A percentile compares a stretch with the other conserved stretches of the same genome.
Conservation (phyloP, 768 basidiomycete species). For the Hortiboletus campestris region DNA sequence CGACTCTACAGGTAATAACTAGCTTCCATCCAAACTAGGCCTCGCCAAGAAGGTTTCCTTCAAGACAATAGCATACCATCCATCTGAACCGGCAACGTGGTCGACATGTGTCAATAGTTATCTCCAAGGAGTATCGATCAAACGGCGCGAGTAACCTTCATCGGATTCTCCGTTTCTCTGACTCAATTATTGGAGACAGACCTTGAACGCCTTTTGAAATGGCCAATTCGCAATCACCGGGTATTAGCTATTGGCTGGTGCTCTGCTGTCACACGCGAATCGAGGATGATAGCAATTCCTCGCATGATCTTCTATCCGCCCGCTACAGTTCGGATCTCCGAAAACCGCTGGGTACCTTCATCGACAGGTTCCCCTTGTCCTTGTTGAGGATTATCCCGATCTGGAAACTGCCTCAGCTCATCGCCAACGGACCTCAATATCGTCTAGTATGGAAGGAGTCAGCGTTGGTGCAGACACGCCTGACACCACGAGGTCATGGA, state of each 20-base stretch:
- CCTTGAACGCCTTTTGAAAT: neutral
- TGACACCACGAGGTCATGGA: constrained; percentile 21
- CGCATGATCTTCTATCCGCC: neutral
- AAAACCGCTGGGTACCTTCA: neutral
- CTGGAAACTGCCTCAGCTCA: constrained; percentile 2
- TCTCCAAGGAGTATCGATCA: constrained; percentile 12
- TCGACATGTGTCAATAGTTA: constrained; percentile 12
- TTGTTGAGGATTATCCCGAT: constrained; percentile 5
- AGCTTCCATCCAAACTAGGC: neutral
- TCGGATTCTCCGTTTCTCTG: neutral
- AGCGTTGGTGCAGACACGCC: constrained; percentile 1
- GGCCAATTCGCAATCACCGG: neutral
- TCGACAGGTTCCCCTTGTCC: neutral
- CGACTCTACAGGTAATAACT: neutral
- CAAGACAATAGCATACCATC: neutral
- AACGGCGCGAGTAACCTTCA: neutral
- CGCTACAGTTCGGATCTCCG: constrained; percentile 3
- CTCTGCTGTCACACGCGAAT: neutral
- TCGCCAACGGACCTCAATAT: constrained; percentile 13
- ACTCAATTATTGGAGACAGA: neutral
- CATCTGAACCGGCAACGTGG: constrained; percentile 12
- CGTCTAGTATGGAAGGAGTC: constrained; percentile 22
- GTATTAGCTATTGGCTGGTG: neutral
- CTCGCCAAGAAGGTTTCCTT: constrained; percentile 5
- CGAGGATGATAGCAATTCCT: neutral